phyloP scores from a whole-genome alignment of 805 yeast genomes.

The Scheffersomyces lignosus region DNA sequence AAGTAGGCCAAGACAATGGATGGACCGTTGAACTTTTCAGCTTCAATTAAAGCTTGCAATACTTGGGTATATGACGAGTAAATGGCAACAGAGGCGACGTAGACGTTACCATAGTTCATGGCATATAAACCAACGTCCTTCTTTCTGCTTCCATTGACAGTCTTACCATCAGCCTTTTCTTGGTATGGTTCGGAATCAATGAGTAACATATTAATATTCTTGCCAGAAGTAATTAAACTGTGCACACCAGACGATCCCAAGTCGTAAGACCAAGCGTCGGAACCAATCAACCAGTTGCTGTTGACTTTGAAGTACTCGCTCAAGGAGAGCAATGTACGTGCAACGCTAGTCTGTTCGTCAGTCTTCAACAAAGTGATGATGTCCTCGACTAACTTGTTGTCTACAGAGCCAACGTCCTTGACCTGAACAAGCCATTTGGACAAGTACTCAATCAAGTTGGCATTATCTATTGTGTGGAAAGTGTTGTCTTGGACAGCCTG shows the following conservation, averaged over 20 bases:
- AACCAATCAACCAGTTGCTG: conserved; percentile 83
- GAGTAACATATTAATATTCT: conserved; percentile 79
- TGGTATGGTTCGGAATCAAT: conserved; percentile 81
- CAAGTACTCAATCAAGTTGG: conserved; percentile 53
- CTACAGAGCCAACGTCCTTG: conserved; percentile 33
- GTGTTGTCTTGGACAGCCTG: conserved; percentile 45
- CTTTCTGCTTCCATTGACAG: conserved; percentile 58
- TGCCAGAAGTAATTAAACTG: conserved; percentile 70
- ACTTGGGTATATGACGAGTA: conserved; percentile 93
- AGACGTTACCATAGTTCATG: conserved; percentile 85
- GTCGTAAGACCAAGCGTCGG: conserved; percentile 95
- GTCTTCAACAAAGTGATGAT: conserved; percentile 38
- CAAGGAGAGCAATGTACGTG: conserved; percentile 47
- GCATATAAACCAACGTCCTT: conserved; percentile 94
- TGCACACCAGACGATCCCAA: conserved; percentile 91
- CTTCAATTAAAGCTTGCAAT: conserved; percentile 84
- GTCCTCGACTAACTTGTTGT: conserved; percentile 24
- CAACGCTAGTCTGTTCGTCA: conserved; percentile 38
- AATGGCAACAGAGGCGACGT: conserved; percentile 92
- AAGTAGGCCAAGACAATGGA: conserved; percentile 87
- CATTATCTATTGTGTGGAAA: conserved; percentile 44
- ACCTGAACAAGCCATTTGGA: conserved; percentile 69
- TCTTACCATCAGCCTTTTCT: conserved; percentile 25
- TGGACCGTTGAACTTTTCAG: conserved; percentile 87
- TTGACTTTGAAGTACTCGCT: conserved; percentile 47